Conservation (phyloP, 83 land plant species). For the Isoetes engelmannii region DNA sequence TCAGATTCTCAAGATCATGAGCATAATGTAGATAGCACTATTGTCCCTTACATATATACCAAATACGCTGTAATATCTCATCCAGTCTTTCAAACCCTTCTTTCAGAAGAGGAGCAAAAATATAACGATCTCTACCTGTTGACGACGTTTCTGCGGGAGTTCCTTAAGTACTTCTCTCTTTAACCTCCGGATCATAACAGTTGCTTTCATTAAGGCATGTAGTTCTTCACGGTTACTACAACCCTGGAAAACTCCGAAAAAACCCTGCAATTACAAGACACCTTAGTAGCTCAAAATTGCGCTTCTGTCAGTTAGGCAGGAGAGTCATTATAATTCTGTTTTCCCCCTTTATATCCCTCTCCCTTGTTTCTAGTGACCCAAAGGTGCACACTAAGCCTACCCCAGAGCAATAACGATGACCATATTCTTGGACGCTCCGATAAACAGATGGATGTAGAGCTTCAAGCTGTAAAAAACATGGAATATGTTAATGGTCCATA, state of each 20-base stretch:
- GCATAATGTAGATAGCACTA: not conserved
- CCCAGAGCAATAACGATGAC: conserved; percentile 87
- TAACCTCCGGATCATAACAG: conserved; percentile 88
- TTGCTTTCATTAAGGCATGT: conserved; percentile 82
- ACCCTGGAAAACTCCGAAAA: conserved; percentile 87
- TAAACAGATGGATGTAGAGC: conserved; percentile 80
- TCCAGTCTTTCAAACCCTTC: too few relatives aligned
- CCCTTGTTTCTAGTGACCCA: too few relatives aligned
- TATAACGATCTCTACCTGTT: conserved; percentile 49
- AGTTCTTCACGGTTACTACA: conserved; percentile 88
- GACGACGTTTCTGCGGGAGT: conserved; percentile 84
- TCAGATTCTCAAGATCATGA: too few relatives aligned
- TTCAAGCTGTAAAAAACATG: conserved; percentile 52
- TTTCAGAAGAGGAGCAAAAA: too few relatives aligned
- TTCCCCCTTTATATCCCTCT: too few relatives aligned
- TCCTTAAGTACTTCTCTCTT: conserved; percentile 87
- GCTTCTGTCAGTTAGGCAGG: too few relatives aligned
- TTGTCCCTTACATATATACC: not conserved
- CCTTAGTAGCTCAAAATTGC: too few relatives aligned
- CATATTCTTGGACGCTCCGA: conserved; percentile 77
- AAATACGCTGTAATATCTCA: not conserved
- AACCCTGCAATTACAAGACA: conserved; percentile 40
- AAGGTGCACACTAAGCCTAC: conserved; percentile 34
- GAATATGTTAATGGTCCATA: too few relatives aligned
- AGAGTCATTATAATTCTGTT: too few relatives aligned